Evolutionary conservation across 192 early-diverging fungal genomes (phyloP).

Genomic region (Podila verticillata): DNA sequence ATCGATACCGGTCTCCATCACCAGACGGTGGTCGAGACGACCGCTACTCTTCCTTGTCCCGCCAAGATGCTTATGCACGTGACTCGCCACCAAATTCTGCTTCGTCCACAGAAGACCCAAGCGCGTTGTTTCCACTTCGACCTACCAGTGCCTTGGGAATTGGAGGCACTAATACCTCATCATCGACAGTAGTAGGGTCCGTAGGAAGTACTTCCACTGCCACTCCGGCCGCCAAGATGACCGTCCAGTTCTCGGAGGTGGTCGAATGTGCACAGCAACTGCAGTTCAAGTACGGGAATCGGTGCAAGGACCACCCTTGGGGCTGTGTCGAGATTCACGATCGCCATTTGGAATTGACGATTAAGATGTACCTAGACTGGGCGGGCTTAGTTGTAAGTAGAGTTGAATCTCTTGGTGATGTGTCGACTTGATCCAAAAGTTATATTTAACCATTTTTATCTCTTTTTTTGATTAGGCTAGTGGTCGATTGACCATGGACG

Average conservation of each 20-base stretch:
- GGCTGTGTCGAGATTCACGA: conserved; percentile 37
- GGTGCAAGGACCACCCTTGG: conserved; percentile 46
- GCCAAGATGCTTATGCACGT: background rate
- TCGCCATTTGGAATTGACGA: conserved; percentile 36
- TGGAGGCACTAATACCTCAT: background rate
- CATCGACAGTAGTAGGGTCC: background rate
- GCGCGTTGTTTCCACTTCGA: background rate
- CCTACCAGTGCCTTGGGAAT: background rate
- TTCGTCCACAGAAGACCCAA: background rate
- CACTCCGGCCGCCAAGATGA: conserved; percentile 7
- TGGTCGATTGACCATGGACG: conserved; percentile 38
- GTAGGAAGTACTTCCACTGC: background rate
- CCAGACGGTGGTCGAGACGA: conserved; percentile 16
- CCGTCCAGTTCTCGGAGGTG: conserved; percentile 43
- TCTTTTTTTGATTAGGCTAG: conserved; percentile 22
- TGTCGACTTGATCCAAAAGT: no score
- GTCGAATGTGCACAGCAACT: conserved; percentile 34
- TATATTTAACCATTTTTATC: background rate
- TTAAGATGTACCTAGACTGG: conserved; percentile 52
- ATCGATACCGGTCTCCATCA: conserved; percentile 13
- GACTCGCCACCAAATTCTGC: conserved; percentile 23
- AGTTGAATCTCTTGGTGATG: background rate
- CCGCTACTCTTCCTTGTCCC: background rate
- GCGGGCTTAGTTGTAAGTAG: conserved; percentile 40
- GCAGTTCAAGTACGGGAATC: conserved; percentile 23